Evolutionary conservation across 306 rosid species (phyloP).

Genomic region (Morella rubra): DNA sequence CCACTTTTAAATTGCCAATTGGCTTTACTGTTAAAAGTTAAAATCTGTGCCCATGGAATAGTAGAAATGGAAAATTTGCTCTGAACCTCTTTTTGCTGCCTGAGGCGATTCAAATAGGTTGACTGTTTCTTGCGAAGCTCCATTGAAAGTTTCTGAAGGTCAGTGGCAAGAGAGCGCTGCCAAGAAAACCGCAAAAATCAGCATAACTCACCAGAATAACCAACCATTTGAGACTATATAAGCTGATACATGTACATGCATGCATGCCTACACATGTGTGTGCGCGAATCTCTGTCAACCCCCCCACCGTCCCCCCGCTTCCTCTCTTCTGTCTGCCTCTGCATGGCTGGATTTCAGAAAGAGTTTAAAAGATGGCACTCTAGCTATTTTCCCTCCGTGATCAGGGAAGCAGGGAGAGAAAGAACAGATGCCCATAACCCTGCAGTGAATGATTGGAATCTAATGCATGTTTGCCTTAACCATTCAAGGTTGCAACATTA

Average conservation of each 20-base stretch:
- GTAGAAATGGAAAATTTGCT: conserved; percentile 13
- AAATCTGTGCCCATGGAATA: conserved; percentile 9
- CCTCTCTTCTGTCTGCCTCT: background rate
- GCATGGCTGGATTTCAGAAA: background rate
- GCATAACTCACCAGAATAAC: conserved; percentile 24
- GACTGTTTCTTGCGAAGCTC: conserved; percentile 99
- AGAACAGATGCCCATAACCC: conserved; percentile 4
- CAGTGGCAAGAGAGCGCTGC: conserved; percentile 97
- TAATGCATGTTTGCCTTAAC: background rate
- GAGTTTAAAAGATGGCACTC: conserved; percentile 4
- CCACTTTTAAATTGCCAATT: conserved; percentile 1
- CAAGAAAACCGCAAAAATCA: conserved; percentile 31
- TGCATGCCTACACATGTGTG: too few species aligned
- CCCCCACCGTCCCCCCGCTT: too few species aligned
- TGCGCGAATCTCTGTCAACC: too few species aligned
- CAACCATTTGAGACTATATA: conserved; percentile 7
- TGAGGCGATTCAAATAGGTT: conserved; percentile 81
- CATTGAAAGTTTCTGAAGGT: conserved; percentile 93
- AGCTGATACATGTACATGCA: background rate
- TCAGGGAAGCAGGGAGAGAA: background rate
- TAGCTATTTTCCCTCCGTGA: conserved; percentile 18
- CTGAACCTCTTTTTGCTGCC: conserved; percentile 84
- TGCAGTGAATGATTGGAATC: conserved; percentile 3
- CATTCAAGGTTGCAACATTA: background rate
- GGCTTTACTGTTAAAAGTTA: conserved; percentile 5